Evolutionary conservation across 148 eudicot genomes (phyloP).

Genomic region (Silene conica): DNA sequence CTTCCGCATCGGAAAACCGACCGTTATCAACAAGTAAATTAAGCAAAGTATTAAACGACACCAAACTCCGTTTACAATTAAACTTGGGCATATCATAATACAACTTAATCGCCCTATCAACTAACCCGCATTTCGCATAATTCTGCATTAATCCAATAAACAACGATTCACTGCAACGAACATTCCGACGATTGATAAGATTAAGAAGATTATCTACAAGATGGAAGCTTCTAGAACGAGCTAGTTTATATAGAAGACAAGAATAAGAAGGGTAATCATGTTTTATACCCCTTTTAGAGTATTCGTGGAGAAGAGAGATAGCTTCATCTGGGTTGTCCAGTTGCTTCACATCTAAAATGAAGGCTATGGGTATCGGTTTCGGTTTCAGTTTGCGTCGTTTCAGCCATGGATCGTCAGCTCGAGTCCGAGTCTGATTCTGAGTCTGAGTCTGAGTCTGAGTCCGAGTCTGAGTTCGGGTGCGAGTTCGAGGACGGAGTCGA

Average conservation of each 20-base stretch:
- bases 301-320: conserved; percentile 47
- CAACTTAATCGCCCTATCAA: conserved; percentile 49
- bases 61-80: conserved; percentile 54
- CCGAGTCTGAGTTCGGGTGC: background rate
- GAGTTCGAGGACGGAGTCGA: conserved; percentile 5
- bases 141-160: conserved; percentile 70
- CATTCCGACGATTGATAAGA: conserved; percentile 33
- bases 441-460: background rate
- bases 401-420: conserved; percentile 7
- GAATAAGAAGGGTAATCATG: conserved; percentile 91
- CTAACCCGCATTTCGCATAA: conserved; percentile 49
- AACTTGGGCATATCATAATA: conserved; percentile 52
- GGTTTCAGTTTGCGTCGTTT: conserved; percentile 17
- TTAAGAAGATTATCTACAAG: conserved; percentile 42
- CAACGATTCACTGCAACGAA: conserved; percentile 67
- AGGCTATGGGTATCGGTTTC: conserved; percentile 45
- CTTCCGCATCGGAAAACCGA: conserved; percentile 40
- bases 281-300: conserved; percentile 48
- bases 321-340: conserved; percentile 56
- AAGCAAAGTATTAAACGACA: conserved; percentile 71
- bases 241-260: conserved; percentile 76
- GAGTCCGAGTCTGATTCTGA: background rate
- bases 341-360: conserved; percentile 55
- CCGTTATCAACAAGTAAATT: conserved; percentile 62
- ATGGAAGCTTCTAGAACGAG: conserved; percentile 49